Evolutionary conservation across 495 filamentous ascomycete genomes (phyloP).

Genomic region (Friedmanniomyces endolithicus): DNA sequence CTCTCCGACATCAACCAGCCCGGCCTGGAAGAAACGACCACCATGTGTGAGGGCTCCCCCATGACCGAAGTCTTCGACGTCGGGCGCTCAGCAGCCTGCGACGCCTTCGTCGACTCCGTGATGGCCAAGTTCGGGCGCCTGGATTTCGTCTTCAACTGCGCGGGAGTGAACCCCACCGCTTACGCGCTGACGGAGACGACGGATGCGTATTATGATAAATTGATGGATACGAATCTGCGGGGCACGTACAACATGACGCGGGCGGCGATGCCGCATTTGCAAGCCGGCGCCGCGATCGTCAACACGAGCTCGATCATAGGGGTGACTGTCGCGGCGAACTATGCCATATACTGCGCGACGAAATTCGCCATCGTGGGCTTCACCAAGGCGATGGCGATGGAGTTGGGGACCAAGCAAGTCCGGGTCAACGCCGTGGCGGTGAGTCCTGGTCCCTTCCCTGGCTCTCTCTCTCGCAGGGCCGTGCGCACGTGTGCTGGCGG

Average conservation of each 20-base stretch:
- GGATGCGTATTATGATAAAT: slow-evolving; percentile 29
- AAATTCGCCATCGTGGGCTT: slow-evolving; percentile 45
- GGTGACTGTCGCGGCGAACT: slow-evolving; percentile 23
- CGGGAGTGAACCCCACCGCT: slow-evolving; percentile 38
- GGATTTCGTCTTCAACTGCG: slow-evolving; percentile 42
- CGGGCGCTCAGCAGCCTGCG: slow-evolving; percentile 19
- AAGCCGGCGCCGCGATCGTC: slow-evolving; percentile 24
- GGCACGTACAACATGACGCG: slow-evolving; percentile 28
- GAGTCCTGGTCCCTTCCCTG: not conserved
- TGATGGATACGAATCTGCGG: slow-evolving; percentile 30
- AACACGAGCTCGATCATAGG: slow-evolving; percentile 39
- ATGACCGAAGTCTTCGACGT: slow-evolving; percentile 32
- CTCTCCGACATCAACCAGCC: slow-evolving; percentile 35
- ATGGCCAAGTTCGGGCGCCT: slow-evolving; percentile 3
- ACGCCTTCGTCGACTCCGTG: slow-evolving; percentile 21
- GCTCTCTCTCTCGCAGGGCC: too few relatives aligned
- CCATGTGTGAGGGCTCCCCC: slow-evolving; percentile 18
- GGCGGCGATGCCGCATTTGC: slow-evolving; percentile 23
- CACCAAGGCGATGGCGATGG: slow-evolving; percentile 43
- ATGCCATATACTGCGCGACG: slow-evolving; percentile 41
- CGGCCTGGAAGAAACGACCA: slow-evolving; percentile 20
- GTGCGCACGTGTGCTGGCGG: too few relatives aligned
- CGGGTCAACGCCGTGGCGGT: slow-evolving; percentile 40
- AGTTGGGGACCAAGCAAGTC: slow-evolving; percentile 40
- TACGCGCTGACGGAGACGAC: slow-evolving; percentile 22